These are phyloP conservation scores for Ambrosia hybrid DNA, from an alignment of 140 eudicot genomes.

Conservation along the genomic window DNA sequence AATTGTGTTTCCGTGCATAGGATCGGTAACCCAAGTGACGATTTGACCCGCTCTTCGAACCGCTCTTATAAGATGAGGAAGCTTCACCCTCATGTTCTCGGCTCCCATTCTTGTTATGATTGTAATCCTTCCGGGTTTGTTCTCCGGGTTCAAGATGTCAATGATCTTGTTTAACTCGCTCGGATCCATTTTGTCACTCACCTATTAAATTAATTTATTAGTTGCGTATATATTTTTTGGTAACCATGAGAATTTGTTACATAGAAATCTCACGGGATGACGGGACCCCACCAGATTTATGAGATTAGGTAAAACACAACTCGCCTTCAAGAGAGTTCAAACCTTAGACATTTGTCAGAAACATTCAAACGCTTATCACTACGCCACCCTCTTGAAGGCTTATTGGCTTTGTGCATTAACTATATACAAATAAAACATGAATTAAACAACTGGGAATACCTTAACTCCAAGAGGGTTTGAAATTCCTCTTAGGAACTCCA, in stretches of 20 bases:
- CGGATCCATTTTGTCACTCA: conserved; percentile 79
- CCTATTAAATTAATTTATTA: conserved; percentile 35
- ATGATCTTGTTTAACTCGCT: conserved; percentile 59
- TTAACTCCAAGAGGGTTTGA: conserved; percentile 75
- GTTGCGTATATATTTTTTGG: not conserved
- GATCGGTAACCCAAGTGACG: conserved; percentile 59
- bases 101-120: conserved; percentile 41
- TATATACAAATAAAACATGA: not conserved
- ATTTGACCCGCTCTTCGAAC: conserved; percentile 12
- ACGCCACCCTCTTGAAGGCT: not conserved
- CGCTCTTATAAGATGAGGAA: conserved; percentile 11
- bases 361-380: not conserved
- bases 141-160: conserved; percentile 64
- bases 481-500: conserved; percentile 59
- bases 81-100: conserved; percentile 20
- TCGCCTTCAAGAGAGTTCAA: too few species aligned
- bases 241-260: too few species aligned
- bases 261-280: too few species aligned
- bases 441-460: conserved; percentile 28
- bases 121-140: conserved; percentile 78
- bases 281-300: too few species aligned
- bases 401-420: not conserved
- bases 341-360: too few species aligned
- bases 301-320: not conserved
- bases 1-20: conserved; percentile 85